A percentile compares a stretch with the other conserved stretches of the same genome.
Conservation (phyloP, 257 asterid species). For the Penstemon davidsonii region DNA sequence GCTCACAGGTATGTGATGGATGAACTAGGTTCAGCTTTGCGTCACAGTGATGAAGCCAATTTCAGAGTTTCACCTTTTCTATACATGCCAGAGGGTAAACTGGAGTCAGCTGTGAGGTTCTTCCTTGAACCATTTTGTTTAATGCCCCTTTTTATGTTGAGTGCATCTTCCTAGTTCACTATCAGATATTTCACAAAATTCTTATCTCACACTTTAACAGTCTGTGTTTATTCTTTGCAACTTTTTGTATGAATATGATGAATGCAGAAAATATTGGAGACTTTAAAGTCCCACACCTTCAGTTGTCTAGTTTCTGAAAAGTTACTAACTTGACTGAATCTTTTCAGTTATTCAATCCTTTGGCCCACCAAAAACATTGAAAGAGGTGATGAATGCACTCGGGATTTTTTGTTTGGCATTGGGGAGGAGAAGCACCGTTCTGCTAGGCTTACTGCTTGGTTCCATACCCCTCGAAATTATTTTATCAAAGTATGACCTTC, state of each 20-base stretch:
- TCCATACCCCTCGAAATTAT: conserved; percentile 83
- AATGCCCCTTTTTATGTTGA: conserved; percentile 13
- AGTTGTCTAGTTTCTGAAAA: conserved; percentile 19
- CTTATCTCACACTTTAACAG: neutral
- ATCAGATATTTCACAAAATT: neutral
- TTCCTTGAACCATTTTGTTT: conserved; percentile 33
- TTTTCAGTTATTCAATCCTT: conserved; percentile 78
- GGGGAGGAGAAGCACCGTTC: conserved; percentile 94
- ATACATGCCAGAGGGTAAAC: conserved; percentile 91
- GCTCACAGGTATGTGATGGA: conserved; percentile 91
- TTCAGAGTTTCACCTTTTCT: conserved; percentile 92
- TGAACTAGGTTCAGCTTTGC: conserved; percentile 96
- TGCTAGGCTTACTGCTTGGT: conserved; percentile 98
- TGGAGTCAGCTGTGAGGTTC: conserved; percentile 92
- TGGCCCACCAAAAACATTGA: conserved; percentile 70
- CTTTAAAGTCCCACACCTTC: conserved; percentile 12
- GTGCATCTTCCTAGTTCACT: conserved; percentile 10
- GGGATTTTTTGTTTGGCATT: conserved; percentile 80
- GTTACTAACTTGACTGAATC: conserved; percentile 24
- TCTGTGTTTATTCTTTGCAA: neutral
- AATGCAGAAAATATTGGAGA: neutral
- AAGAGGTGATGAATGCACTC: conserved; percentile 84
- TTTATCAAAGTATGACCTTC: conserved; percentile 60
- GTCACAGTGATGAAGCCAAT: conserved; percentile 90
- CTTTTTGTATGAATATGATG: conserved; percentile 17